Conservation (phyloP, 1,284 basidiomycete species). For the Cryptococcus maquisensis region DNA sequence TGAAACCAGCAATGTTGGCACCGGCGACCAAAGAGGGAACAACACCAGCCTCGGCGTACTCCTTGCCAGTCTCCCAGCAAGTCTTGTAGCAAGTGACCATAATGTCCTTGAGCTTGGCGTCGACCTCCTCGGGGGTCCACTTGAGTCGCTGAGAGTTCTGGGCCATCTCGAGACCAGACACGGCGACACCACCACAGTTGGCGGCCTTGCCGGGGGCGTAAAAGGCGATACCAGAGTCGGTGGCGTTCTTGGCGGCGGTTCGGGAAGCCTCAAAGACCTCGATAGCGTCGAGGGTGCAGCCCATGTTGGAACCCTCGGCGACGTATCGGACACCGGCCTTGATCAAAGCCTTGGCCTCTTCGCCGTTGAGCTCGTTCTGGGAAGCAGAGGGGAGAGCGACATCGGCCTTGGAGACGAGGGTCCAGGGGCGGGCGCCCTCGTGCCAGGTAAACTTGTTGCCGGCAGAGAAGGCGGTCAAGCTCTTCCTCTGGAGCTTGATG, state of each 20-base stretch:
- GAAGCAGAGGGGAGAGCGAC: conserved; percentile 72
- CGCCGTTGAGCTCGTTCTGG: conserved; percentile 67
- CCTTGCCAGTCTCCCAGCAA: conserved; percentile 59
- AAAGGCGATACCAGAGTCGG: conserved; percentile 52
- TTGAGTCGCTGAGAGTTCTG: conserved; percentile 64
- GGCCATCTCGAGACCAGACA: conserved; percentile 66
- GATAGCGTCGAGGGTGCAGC: conserved; percentile 68
- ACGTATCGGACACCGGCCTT: conserved; percentile 68
- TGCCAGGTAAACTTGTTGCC: conserved; percentile 60
- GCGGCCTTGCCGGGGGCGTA: conserved; percentile 70
- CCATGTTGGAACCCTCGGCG: conserved; percentile 74
- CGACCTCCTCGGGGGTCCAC: conserved; percentile 66
- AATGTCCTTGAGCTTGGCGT: conserved; percentile 67
- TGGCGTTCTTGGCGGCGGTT: conserved; percentile 51
- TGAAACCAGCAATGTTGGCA: conserved; percentile 71
- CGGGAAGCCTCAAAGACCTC: conserved; percentile 67
- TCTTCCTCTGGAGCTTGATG: conserved; percentile 63
- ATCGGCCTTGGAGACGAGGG: conserved; percentile 63
- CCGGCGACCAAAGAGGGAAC: conserved; percentile 63
- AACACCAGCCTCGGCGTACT: conserved; percentile 59
- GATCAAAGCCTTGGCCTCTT: conserved; percentile 67
- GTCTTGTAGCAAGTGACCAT: conserved; percentile 67
- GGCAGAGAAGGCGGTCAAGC: conserved; percentile 55
- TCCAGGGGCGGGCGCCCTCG: conserved; percentile 69
- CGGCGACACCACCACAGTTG: conserved; percentile 66